These are phyloP conservation scores for Ganoderma sinense DNA, from an alignment of 1,284 basidiomycete species.

Conservation along the genomic window DNA sequence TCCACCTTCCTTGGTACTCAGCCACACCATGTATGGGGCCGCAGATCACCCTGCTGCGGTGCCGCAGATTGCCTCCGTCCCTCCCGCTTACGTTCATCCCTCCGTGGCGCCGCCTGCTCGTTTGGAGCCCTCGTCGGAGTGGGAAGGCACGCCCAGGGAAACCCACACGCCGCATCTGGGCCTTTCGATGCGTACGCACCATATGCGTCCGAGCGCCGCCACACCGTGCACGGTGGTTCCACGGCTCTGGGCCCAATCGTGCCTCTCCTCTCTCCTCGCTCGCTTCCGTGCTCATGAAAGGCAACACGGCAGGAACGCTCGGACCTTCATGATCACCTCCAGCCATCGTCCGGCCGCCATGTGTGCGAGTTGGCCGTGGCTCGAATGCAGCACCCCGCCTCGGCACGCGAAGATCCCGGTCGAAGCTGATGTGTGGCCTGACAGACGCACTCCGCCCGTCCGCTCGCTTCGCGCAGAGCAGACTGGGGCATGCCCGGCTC, in stretches of 20 bases:
- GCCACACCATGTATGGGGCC: slow-evolving; percentile 11
- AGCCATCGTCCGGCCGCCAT: background rate
- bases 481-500: background rate
- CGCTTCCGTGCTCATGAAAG: background rate
- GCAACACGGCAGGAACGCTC: background rate
- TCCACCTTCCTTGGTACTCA: slow-evolving; percentile 1
- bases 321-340: background rate
- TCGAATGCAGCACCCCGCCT: background rate
- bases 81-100: background rate
- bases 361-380: background rate
- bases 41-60: slow-evolving; percentile 22
- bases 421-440: background rate
- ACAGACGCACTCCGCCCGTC: slow-evolving; percentile 4
- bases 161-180: slow-evolving; percentile 6
- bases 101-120: slow-evolving; percentile 7
- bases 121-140: slow-evolving; percentile 4
- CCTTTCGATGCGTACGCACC: background rate
- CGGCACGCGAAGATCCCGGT: background rate
- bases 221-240: background rate
- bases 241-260: slow-evolving; percentile 3
- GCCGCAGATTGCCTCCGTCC: slow-evolving; percentile 14
- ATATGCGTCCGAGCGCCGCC: slow-evolving; percentile 9
- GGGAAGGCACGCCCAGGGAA: slow-evolving; percentile 5
- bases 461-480: background rate
- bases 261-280: background rate